Percentiles rank a stretch among this genome's conserved stretches.
Conservation (phyloP, 2,329 filamentous ascomycete genomes). For the Cercospora janseana region DNA sequence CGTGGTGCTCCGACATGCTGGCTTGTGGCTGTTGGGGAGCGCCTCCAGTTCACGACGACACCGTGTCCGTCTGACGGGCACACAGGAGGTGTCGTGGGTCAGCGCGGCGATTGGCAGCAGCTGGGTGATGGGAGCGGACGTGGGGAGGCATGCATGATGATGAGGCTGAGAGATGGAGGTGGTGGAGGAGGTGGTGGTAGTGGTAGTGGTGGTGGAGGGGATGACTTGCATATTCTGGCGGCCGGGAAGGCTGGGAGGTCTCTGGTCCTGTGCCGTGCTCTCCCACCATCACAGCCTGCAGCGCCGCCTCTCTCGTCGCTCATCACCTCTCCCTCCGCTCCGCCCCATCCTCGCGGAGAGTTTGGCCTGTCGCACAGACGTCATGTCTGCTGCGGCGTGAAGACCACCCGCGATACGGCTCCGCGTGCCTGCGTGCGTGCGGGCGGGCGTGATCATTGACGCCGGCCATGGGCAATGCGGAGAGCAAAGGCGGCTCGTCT, state of each 20-base stretch:
- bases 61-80: too few species aligned
- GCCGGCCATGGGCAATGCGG: conserved; percentile 3
- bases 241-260: conserved; percentile 2
- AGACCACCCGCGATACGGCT: neutral
- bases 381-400: neutral
- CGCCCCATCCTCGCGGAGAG: neutral
- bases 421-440: too few species aligned
- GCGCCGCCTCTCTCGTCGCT: neutral
- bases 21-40: neutral
- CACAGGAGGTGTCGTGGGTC: too few species aligned
- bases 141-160: neutral
- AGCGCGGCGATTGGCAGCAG: too few species aligned
- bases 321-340: neutral
- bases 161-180: conserved; percentile 5
- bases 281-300: neutral
- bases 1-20: conserved; percentile 3
- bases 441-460: too few species aligned
- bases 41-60: neutral
- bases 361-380: conserved; percentile 1
- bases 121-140: neutral
- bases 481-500: conserved; percentile 2
- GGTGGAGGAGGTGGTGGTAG: too few species aligned
- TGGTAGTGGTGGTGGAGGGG: too few species aligned
- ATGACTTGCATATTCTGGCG: neutral
- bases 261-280: too few species aligned